A percentile compares a stretch with the other conserved stretches of the same genome.
These are phyloP conservation scores for Diaporthe citriasiana DNA, from an alignment of 2,329 filamentous ascomycete genomes.

Conservation along the genomic window DNA sequence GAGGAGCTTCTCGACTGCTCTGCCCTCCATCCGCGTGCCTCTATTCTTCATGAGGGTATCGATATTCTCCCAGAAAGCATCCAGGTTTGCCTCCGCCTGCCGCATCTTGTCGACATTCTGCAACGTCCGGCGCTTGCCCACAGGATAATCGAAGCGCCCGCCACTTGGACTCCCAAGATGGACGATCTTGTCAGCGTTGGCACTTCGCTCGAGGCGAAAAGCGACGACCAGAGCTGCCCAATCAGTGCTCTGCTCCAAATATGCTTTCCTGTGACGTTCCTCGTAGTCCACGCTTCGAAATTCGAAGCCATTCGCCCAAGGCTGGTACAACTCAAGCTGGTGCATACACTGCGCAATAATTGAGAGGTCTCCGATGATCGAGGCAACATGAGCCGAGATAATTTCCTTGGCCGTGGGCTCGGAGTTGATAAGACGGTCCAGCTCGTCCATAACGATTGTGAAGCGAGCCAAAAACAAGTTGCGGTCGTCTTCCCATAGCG, in stretches of 20 bases:
- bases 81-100: constrained; percentile 62
- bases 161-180: constrained; percentile 53
- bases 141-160: constrained; percentile 59
- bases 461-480: constrained; percentile 52
- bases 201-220: constrained; percentile 8
- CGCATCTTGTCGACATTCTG: constrained; percentile 60
- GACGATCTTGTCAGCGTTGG: constrained; percentile 32
- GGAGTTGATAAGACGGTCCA: constrained; percentile 59
- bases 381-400: constrained; percentile 55
- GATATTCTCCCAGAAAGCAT: constrained; percentile 59
- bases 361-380: constrained; percentile 59
- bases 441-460: constrained; percentile 60
- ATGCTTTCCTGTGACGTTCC: constrained; percentile 49
- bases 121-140: constrained; percentile 60
- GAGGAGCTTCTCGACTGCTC: constrained; percentile 50
- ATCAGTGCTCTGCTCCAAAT: constrained; percentile 20
- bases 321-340: constrained; percentile 62
- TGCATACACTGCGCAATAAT: constrained; percentile 59
- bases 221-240: not conserved
- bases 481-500: constrained; percentile 54
- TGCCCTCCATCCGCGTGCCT: constrained; percentile 47
- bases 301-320: constrained; percentile 62
- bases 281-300: constrained; percentile 45
- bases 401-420: constrained; percentile 54
- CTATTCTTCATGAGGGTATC: constrained; percentile 48